These are phyloP conservation scores for Scleroderma bovista DNA, from an alignment of 768 basidiomycete species.

Conservation along the genomic window DNA sequence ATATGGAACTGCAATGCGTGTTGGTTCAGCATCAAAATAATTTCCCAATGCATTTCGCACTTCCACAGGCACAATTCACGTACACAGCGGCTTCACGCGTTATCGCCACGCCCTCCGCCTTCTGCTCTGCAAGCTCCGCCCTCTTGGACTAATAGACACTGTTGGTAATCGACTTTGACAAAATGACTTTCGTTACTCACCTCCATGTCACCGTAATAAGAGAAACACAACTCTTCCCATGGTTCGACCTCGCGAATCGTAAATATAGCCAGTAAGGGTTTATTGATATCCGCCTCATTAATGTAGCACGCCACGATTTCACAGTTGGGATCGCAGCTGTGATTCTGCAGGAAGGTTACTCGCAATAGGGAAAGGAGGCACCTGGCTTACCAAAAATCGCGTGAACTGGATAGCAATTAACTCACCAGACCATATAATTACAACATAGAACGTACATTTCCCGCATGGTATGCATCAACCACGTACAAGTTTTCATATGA, in stretches of 20 bases:
- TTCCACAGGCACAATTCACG: conserved; percentile 46
- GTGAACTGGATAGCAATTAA: conserved; percentile 57
- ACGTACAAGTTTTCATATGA: conserved; percentile 38
- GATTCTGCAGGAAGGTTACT: conserved; percentile 51
- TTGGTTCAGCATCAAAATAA: conserved; percentile 18
- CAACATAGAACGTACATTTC: background rate
- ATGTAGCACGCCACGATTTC: conserved; percentile 67
- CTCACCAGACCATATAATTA: background rate
- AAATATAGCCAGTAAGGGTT: conserved; percentile 66
- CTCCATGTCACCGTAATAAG: conserved; percentile 58
- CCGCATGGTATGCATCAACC: conserved; percentile 30
- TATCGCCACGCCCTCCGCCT: background rate
- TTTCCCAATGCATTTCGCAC: conserved; percentile 44
- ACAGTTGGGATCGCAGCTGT: conserved; percentile 88
- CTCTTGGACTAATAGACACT: conserved; percentile 16
- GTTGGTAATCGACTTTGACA: background rate
- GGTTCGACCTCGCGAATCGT: conserved; percentile 56
- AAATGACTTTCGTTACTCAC: conserved; percentile 14
- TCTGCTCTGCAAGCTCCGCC: conserved; percentile 10
- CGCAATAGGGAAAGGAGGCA: background rate
- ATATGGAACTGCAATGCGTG: too few species aligned
- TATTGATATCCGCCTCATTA: conserved; percentile 67
- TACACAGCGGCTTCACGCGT: conserved; percentile 40
- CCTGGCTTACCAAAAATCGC: conserved; percentile 66
- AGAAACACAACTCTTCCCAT: conserved; percentile 72